A percentile compares a stretch with the other conserved stretches of the same genome.
phyloP scores from a whole-genome alignment of 2,329 filamentous ascomycete genomes.

The Fusarium paranaense region DNA sequence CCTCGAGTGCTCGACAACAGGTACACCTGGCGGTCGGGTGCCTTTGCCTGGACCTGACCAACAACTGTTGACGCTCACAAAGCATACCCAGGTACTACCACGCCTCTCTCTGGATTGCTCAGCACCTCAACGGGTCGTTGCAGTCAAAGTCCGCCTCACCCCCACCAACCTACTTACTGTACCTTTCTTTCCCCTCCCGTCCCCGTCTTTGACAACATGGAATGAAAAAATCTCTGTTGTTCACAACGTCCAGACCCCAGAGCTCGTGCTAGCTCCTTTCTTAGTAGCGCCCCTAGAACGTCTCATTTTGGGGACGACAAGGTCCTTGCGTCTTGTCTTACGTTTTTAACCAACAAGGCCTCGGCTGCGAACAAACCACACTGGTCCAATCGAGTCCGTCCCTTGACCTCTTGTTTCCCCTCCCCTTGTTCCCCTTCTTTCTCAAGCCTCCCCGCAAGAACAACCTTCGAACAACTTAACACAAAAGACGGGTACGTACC shows the following conservation, averaged over 20 bases:
- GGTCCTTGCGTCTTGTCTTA: constrained; percentile 4
- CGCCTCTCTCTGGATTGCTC: background rate
- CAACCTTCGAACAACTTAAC: background rate
- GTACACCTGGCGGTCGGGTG: background rate
- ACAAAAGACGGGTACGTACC: constrained; percentile 29
- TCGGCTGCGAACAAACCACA: background rate
- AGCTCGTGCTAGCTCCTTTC: constrained; percentile 4
- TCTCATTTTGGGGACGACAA: background rate
- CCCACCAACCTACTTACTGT: background rate
- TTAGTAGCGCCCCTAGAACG: background rate
- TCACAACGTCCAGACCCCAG: background rate
- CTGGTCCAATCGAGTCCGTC: background rate
- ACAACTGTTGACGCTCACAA: background rate
- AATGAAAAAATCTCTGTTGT: background rate
- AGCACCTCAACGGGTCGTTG: background rate
- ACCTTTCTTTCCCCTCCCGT: background rate
- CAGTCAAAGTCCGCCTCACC: background rate
- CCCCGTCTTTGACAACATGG: background rate
- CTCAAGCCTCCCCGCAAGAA: background rate
- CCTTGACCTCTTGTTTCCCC: background rate
- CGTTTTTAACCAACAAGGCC: background rate
- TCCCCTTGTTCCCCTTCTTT: background rate
- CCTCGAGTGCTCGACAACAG: background rate
- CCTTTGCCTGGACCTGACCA: background rate
- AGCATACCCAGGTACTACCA: background rate